A percentile compares a stretch with the other conserved stretches of the same genome.
Evolutionary conservation across 768 basidiomycete species (phyloP).

Genomic region (Tricholoma sp.): DNA sequence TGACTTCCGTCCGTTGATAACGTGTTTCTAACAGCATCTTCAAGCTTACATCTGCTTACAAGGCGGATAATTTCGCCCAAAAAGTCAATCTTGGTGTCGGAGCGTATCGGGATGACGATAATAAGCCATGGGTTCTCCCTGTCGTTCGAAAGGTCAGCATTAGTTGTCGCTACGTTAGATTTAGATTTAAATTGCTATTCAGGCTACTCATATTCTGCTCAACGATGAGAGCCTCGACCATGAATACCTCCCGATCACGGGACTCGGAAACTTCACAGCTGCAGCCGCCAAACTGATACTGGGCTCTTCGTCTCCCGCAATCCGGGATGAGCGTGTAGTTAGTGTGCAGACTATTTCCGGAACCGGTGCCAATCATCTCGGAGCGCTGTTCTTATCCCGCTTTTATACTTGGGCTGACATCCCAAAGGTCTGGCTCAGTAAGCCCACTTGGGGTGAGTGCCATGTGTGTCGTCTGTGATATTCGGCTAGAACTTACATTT

Average conservation of each 20-base stretch:
- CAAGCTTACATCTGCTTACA: conserved; percentile 87
- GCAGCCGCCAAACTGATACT: conserved; percentile 82
- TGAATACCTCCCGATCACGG: conserved; percentile 90
- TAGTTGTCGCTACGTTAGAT: neutral
- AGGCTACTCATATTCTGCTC: conserved; percentile 74
- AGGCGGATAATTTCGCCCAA: conserved; percentile 63
- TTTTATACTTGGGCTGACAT: conserved; percentile 73
- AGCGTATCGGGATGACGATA: conserved; percentile 84
- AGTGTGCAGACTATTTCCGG: conserved; percentile 94
- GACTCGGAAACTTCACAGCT: conserved; percentile 74
- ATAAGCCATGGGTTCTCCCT: conserved; percentile 89
- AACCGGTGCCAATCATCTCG: conserved; percentile 94
- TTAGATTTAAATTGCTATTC: neutral
- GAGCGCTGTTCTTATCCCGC: conserved; percentile 76
- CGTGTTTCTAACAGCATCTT: conserved; percentile 57
- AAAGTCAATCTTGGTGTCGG: conserved; percentile 94
- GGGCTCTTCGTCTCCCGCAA: conserved; percentile 62
- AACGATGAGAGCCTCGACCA: conserved; percentile 75
- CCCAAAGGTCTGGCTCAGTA: conserved; percentile 77
- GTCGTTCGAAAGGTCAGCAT: conserved; percentile 75
- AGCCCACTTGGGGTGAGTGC: conserved; percentile 89
- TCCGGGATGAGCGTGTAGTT: conserved; percentile 65
- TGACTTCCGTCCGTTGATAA: neutral
- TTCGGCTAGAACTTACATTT: neutral
- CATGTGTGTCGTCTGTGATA: neutral